These are phyloP conservation scores for Pythium rishiriense DNA, from an alignment of 352 stramenopile species.

Conservation along the genomic window DNA sequence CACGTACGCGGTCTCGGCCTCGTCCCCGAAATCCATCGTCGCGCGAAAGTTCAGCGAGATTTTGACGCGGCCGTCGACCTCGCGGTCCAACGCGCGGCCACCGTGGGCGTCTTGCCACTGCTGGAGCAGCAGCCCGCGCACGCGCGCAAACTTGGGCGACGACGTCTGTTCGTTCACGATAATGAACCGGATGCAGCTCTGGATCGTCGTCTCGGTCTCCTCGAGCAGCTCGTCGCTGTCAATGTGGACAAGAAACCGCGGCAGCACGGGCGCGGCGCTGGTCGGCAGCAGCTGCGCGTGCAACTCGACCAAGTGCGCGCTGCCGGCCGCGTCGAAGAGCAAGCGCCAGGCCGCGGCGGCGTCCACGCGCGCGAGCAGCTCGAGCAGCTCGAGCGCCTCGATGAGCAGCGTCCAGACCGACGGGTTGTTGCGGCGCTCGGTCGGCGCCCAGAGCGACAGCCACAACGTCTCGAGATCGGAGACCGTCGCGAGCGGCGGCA, in stretches of 20 bases:
- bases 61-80: conserved; percentile 12
- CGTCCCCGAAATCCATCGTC: conserved; percentile 13
- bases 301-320: background rate
- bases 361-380: conserved; percentile 22
- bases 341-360: conserved; percentile 12
- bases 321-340: conserved; percentile 6
- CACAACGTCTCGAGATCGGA: conserved; percentile 15
- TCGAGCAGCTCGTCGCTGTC: conserved; percentile 10
- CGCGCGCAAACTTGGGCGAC: background rate
- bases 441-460: background rate
- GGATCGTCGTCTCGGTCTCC: conserved; percentile 2
- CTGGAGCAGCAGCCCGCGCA: conserved; percentile 7
- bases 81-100: conserved; percentile 4
- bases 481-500: conserved; percentile 19
- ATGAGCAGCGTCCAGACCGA: conserved; percentile 13
- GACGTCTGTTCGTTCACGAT: conserved; percentile 19
- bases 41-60: conserved; percentile 15
- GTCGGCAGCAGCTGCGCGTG: conserved; percentile 5
- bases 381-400: conserved; percentile 20
- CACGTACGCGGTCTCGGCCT: conserved; percentile 12
- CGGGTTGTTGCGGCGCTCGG: conserved; percentile 11
- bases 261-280: background rate
- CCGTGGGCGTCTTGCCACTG: background rate
- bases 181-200: conserved; percentile 14
- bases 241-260: conserved; percentile 9